Conservation (phyloP, 2,329 filamentous ascomycete species). For the Aspergillus fumigatiaffinis region DNA sequence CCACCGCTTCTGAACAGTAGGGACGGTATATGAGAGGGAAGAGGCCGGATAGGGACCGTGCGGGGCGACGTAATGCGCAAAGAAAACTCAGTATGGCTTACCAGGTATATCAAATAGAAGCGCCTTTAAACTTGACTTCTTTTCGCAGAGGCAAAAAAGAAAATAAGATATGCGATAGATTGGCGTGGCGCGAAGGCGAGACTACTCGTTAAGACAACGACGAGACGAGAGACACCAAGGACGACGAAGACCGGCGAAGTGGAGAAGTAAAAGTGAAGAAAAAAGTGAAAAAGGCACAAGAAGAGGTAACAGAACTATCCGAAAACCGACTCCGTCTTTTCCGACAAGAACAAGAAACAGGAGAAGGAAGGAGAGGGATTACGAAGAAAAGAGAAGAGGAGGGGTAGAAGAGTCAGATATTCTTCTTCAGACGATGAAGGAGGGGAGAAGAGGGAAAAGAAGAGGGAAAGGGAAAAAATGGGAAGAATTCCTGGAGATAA, state of each 20-base stretch:
- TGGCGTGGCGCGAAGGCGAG: constrained; percentile 14
- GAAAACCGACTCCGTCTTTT: constrained; percentile 29
- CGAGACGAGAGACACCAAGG: constrained; percentile 18
- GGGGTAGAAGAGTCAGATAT: constrained; percentile 16
- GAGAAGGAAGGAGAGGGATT: constrained; percentile 16
- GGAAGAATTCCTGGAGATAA: constrained; percentile 8
- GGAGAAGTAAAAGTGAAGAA: constrained; percentile 18
- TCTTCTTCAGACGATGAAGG: constrained; percentile 18
- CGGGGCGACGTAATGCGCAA: not conserved
- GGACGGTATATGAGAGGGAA: not conserved
- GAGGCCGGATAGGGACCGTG: not conserved
- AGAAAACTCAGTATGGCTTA: constrained; percentile 11
- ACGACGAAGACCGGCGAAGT: constrained; percentile 25
- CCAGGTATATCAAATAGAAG: constrained; percentile 19
- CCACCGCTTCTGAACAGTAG: not conserved
- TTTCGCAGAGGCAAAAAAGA: constrained; percentile 16
- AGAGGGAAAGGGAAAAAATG: constrained; percentile 14
- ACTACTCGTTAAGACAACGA: constrained; percentile 17
- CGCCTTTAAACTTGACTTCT: constrained; percentile 10
- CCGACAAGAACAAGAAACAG: constrained; percentile 24
- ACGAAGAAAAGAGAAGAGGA: constrained; percentile 14
- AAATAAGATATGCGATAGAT: constrained; percentile 14
- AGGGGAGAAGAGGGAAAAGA: constrained; percentile 13
- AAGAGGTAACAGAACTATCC: constrained; percentile 22
- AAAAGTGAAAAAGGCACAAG: constrained; percentile 14